Evolutionary conservation across 1,284 basidiomycete genomes (phyloP).

Genomic region (Trichosporon coremiiforme): DNA sequence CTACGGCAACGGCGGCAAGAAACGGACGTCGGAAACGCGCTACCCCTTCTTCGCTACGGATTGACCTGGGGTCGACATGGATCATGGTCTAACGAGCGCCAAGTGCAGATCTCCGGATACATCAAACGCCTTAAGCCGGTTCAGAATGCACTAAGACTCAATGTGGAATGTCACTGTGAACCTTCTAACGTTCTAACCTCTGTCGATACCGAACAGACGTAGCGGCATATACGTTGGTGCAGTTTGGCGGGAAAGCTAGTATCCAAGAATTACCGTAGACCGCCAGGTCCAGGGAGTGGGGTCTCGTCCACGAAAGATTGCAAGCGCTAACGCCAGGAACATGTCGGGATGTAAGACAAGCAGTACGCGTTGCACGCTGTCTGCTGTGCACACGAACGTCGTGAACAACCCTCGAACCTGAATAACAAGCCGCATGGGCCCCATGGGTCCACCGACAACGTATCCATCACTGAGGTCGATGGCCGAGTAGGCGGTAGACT

Average conservation of each 20-base stretch:
- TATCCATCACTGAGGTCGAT: background rate
- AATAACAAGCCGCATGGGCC: background rate
- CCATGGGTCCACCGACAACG: background rate
- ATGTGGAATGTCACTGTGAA: background rate
- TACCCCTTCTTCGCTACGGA: background rate
- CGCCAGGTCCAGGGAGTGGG: background rate
- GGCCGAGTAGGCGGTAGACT: background rate
- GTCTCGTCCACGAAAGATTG: background rate
- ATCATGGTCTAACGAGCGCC: background rate
- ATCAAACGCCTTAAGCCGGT: background rate
- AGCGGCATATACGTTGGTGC: background rate
- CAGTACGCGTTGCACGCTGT: background rate
- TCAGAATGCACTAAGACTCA: background rate
- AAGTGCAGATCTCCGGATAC: background rate
- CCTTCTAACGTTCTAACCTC: background rate
- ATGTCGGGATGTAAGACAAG: background rate
- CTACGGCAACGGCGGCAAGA: background rate
- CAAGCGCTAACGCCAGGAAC: background rate
- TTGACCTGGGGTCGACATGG: background rate
- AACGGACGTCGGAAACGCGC: background rate
- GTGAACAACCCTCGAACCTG: background rate
- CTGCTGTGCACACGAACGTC: background rate
- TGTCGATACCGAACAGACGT: no score
- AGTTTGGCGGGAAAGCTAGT: background rate
- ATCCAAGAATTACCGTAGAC: background rate